phyloP scores from a whole-genome alignment of 768 basidiomycete genomes.

The Panaeolus papilionaceus region DNA sequence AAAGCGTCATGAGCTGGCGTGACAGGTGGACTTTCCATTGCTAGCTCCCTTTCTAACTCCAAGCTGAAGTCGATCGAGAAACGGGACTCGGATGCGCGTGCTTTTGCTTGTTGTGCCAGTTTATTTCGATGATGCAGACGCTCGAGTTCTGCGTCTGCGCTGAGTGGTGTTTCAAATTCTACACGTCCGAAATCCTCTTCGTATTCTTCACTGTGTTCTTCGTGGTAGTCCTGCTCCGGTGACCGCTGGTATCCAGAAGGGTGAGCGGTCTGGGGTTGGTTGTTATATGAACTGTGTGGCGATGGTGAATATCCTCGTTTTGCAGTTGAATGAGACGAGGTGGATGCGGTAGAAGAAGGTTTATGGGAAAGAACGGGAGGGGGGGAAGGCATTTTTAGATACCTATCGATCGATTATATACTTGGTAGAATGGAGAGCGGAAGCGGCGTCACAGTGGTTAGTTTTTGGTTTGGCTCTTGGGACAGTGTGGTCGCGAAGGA shows the following conservation, averaged over 20 bases:
- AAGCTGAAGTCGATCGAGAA: conserved; percentile 81
- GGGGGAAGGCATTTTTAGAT: conserved; percentile 14
- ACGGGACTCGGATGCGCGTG: conserved; percentile 30
- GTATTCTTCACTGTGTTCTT: conserved; percentile 35
- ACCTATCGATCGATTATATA: conserved; percentile 6
- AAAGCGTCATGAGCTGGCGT: conserved; percentile 41
- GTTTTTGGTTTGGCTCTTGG: not conserved
- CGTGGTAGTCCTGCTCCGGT: not conserved
- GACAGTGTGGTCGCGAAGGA: conserved; percentile 1
- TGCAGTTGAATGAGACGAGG: not conserved
- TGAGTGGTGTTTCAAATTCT: conserved; percentile 47
- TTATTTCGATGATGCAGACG: conserved; percentile 29
- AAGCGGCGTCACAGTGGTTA: conserved; percentile 8
- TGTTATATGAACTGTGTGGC: not conserved
- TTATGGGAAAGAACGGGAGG: conserved; percentile 14
- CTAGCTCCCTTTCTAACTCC: conserved; percentile 80
- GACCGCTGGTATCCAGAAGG: not conserved
- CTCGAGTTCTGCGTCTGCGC: conserved; percentile 29
- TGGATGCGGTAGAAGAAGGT: not conserved
- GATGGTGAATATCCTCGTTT: conserved; percentile 7
- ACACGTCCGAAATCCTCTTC: conserved; percentile 39
- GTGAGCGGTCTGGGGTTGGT: not conserved
- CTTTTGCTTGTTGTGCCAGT: conserved; percentile 23
- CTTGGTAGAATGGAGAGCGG: not conserved
- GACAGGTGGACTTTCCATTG: conserved; percentile 63